Base-by-base conservation (phyloP, 2,329 filamentous ascomycete species). In the Akanthomyces lecanii region DNA sequence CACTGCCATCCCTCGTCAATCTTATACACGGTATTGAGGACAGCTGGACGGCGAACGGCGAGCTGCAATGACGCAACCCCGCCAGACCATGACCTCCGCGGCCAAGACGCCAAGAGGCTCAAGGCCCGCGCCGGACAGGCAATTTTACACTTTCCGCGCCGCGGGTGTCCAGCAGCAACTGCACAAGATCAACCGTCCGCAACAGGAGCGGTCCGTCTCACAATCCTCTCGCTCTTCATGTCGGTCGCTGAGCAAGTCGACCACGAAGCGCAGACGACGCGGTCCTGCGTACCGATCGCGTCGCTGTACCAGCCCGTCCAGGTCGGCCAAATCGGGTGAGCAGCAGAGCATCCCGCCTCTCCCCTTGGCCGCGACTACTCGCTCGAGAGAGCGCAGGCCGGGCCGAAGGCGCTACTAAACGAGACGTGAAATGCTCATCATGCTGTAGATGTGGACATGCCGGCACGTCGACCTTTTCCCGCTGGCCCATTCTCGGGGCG, bases 401-500 rank as follows among this genome's bases (percentile, higher is more conserved):
- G 10, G 33, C 12, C 3, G 33, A 38, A 38, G 5, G 28, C 33
- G 33, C 33, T 38, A 12, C 33, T 3, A 8, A 11, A 38, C 12
- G 33, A 38, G 10, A 38, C 10, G 33, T 10, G 21, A 38, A 38
- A 40, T 3, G 12, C 47, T 50, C 12, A 44, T 12, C 5, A 10
- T 40, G 16, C 36, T 40, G 47, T 30, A 68, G 68, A 16, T 58
- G 48, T 36, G 69, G 69, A 12, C 65, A 70, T 63, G 71, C 69
- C 21, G 69, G 72, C 62, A 67, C 73, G 4, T 70, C 71, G 21
- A 72, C 81, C 3, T 90, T 91, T 71, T 81, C 77, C 70, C 76
- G 84, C 14, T 82, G 83, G 71, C 90, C 90, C 0, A 74, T 88
- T 47, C 76, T 90, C 45, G 88, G 87, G 0, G 83, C 89, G 0